phyloP scores from a whole-genome alignment of 768 basidiomycete species.

The Boletus patriciae region DNA sequence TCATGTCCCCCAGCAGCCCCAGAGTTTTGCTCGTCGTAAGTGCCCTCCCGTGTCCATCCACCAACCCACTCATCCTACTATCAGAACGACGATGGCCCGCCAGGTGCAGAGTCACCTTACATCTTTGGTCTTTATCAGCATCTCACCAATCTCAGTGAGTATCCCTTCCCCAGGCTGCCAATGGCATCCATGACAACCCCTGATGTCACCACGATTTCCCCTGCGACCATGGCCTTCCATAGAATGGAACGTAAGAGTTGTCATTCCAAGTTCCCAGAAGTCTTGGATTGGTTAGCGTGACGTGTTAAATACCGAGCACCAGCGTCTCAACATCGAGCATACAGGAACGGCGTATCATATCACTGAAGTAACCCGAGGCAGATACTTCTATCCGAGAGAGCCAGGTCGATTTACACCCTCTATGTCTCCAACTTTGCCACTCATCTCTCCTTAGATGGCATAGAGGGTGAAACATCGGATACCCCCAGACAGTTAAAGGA shows the following conservation, averaged over 20 bases:
- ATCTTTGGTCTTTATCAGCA: conserved; percentile 67
- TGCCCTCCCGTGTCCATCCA: conserved; percentile 4
- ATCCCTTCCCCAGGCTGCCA: background rate
- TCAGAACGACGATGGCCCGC: conserved; percentile 87
- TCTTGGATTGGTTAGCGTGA: conserved; percentile 75
- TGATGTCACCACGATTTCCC: conserved; percentile 4
- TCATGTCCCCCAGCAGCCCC: conserved; percentile 16
- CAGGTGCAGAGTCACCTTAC: conserved; percentile 69
- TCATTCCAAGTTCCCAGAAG: conserved; percentile 78
- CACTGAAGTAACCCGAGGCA: conserved; percentile 65
- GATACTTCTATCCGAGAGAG: conserved; percentile 72
- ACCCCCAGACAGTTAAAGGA: conserved; percentile 65
- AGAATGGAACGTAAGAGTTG: conserved; percentile 82
- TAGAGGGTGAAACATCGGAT: conserved; percentile 64
- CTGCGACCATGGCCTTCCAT: background rate
- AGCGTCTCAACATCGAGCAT: background rate
- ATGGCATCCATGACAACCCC: conserved; percentile 6
- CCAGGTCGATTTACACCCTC: conserved; percentile 39
- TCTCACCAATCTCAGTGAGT: conserved; percentile 60
- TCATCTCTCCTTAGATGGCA: conserved; percentile 41
- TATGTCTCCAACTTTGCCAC: background rate
- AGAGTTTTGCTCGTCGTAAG: conserved; percentile 48
- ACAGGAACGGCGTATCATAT: conserved; percentile 81
- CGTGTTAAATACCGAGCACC: background rate
- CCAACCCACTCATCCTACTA: background rate